These are phyloP conservation scores for Theobroma cacao DNA, from an alignment of 345 rosid species.

Conservation along the genomic window DNA sequence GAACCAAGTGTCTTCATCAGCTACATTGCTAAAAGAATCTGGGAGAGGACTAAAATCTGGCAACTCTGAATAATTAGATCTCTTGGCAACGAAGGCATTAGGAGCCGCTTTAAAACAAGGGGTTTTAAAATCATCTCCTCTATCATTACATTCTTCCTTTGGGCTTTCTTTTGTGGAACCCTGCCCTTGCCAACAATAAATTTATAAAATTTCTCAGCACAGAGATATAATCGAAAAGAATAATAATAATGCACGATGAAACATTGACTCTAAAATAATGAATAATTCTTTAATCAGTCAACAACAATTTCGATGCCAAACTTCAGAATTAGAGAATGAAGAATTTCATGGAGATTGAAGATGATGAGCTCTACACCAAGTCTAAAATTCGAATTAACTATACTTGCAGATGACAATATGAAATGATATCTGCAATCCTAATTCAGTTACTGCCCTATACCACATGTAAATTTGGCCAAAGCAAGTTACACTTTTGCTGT, in stretches of 20 bases:
- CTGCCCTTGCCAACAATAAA: slow-evolving; percentile 23
- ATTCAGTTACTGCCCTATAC: neutral
- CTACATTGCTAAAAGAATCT: slow-evolving; percentile 66
- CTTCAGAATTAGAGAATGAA: neutral
- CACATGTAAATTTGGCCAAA: neutral
- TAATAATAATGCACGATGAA: neutral
- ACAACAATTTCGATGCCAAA: neutral
- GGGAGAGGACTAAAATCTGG: slow-evolving; percentile 83
- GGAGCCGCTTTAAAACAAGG: slow-evolving; percentile 64
- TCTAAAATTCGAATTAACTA: neutral
- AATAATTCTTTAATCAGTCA: slow-evolving; percentile 1
- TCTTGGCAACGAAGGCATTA: slow-evolving; percentile 61
- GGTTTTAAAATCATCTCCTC: slow-evolving; percentile 49
- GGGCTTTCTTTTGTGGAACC: slow-evolving; percentile 38
- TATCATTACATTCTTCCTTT: slow-evolving; percentile 41
- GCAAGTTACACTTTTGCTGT: neutral
- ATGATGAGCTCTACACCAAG: neutral
- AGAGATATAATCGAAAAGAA: neutral
- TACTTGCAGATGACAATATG: neutral
- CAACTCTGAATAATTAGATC: slow-evolving; percentile 63
- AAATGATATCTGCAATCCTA: neutral
- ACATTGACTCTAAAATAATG: neutral
- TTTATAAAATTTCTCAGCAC: neutral
- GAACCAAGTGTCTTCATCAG: slow-evolving; percentile 95
- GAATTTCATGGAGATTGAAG: neutral